These are phyloP conservation scores for Odontarrhena argentea DNA, from an alignment of 345 rosid species.

Conservation along the genomic window DNA sequence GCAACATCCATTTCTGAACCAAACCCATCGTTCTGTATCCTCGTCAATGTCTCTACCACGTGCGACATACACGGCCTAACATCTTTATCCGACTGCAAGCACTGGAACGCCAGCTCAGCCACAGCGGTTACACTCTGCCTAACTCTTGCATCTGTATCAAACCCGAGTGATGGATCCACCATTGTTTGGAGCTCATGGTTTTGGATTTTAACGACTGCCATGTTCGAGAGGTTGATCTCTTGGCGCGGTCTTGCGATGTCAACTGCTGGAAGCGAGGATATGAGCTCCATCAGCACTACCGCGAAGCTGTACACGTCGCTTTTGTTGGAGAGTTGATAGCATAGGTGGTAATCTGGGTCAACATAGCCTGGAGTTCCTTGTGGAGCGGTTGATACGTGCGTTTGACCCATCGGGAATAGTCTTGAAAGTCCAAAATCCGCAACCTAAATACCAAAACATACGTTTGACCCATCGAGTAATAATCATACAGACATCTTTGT, in stretches of 20 bases:
- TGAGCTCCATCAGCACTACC: constrained; percentile 45
- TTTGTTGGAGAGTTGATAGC: constrained; percentile 80
- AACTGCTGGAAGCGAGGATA: constrained; percentile 84
- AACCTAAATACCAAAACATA: constrained; percentile 44
- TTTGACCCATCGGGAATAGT: constrained; percentile 62
- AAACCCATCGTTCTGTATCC: constrained; percentile 43
- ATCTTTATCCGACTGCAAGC: constrained; percentile 71
- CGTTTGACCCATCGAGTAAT: no score
- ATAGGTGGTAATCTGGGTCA: constrained; percentile 87
- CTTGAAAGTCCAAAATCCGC: constrained; percentile 94
- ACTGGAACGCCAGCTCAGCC: constrained; percentile 82
- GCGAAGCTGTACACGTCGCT: constrained; percentile 72
- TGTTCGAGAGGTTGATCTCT: constrained; percentile 73
- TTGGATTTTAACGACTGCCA: constrained; percentile 84
- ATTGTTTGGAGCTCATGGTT: constrained; percentile 60
- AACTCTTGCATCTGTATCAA: constrained; percentile 53
- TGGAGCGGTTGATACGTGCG: constrained; percentile 91
- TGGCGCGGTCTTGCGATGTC: constrained; percentile 80
- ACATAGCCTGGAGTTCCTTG: constrained; percentile 97
- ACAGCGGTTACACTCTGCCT: constrained; percentile 59
- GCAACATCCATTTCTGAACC: constrained; percentile 40
- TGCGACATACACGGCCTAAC: constrained; percentile 71
- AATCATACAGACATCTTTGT: background rate
- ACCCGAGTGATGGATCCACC: constrained; percentile 73
- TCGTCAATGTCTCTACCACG: constrained; percentile 51